Evolutionary conservation across 2,329 filamentous ascomycete genomes (phyloP).

Genomic region (Colletotrichum sp.): DNA sequence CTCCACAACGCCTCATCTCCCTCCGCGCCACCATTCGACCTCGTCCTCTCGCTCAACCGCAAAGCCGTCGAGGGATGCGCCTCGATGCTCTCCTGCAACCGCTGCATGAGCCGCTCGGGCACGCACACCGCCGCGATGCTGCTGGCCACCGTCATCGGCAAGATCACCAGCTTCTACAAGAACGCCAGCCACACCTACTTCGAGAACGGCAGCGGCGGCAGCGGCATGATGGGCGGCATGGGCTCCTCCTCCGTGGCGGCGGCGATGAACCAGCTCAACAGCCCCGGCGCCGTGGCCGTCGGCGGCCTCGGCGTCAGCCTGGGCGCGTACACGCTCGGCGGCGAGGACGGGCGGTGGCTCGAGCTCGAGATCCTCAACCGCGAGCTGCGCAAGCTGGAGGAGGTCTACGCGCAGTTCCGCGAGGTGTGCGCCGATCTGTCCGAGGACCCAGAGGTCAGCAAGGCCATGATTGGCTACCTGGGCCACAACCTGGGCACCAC

Average conservation of each 20-base stretch:
- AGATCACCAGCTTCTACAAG: conserved; percentile 52
- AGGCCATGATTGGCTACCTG: conserved; percentile 50
- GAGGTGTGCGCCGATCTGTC: conserved; percentile 44
- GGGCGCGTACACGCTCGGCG: conserved; percentile 48
- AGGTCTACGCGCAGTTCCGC: conserved; percentile 48
- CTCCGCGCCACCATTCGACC: conserved; percentile 44
- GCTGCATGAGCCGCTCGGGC: conserved; percentile 48
- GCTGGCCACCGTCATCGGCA: conserved; percentile 53
- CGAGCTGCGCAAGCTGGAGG: conserved; percentile 53
- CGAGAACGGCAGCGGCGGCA: conserved; percentile 26
- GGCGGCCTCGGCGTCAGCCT: conserved; percentile 42
- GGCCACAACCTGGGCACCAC: conserved; percentile 47
- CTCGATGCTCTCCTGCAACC: conserved; percentile 48
- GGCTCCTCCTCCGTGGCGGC: not conserved
- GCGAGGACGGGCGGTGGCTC: conserved; percentile 51
- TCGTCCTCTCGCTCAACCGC: conserved; percentile 49
- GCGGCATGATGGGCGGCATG: not conserved
- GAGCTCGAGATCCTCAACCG: conserved; percentile 53
- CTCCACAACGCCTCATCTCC: conserved; percentile 50
- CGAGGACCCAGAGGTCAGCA: conserved; percentile 47
- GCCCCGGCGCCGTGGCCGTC: not conserved
- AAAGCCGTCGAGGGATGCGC: conserved; percentile 55
- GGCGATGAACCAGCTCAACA: conserved; percentile 13
- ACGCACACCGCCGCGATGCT: conserved; percentile 53
- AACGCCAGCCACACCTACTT: conserved; percentile 44